A percentile compares a stretch with the other conserved stretches of the same genome.
phyloP scores from a whole-genome alignment of 2,329 filamentous ascomycete genomes.

The Phaeoacremonium minimum region DNA sequence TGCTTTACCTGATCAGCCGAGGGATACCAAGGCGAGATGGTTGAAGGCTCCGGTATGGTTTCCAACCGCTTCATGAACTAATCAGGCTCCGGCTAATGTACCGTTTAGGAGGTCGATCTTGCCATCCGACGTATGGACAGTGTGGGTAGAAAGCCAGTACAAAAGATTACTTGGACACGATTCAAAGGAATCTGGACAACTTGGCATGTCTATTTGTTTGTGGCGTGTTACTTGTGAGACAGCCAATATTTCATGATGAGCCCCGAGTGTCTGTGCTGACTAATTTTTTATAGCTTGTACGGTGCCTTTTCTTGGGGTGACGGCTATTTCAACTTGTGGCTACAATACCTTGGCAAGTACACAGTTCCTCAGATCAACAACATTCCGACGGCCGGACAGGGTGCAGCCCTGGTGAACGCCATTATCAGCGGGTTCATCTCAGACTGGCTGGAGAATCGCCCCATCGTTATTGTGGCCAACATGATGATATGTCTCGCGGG shows the following conservation, averaged over 20 bases:
- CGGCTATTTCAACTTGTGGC: constrained; percentile 7
- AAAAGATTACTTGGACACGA: constrained; percentile 1
- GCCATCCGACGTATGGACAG: constrained; percentile 8
- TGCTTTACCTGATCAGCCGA: constrained; percentile 13
- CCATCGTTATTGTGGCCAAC: constrained; percentile 1
- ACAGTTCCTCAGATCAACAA: constrained; percentile 5
- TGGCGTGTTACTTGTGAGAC: background rate
- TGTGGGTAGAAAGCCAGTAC: constrained; percentile 1
- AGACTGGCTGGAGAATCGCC: constrained; percentile 1
- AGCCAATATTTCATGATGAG: background rate
- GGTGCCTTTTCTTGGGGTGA: constrained; percentile 1
- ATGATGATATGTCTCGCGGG: background rate
- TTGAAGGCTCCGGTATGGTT: constrained; percentile 4
- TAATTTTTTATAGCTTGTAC: constrained; percentile 1
- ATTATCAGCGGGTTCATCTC: constrained; percentile 1
- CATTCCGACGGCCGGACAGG: constrained; percentile 6
- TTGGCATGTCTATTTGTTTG: constrained; percentile 5
- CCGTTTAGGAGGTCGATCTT: background rate
- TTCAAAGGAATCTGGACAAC: constrained; percentile 3
- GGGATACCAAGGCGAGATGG: constrained; percentile 7
- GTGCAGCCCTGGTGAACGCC: constrained; percentile 1
- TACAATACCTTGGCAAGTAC: constrained; percentile 5
- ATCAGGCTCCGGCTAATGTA: background rate
- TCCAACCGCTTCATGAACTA: background rate
- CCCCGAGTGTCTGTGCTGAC: background rate